Evolutionary conservation across 441 rosid species (phyloP), one percentile per base, ranked within the genome.

Genomic region (Populus hybrid): DNA sequence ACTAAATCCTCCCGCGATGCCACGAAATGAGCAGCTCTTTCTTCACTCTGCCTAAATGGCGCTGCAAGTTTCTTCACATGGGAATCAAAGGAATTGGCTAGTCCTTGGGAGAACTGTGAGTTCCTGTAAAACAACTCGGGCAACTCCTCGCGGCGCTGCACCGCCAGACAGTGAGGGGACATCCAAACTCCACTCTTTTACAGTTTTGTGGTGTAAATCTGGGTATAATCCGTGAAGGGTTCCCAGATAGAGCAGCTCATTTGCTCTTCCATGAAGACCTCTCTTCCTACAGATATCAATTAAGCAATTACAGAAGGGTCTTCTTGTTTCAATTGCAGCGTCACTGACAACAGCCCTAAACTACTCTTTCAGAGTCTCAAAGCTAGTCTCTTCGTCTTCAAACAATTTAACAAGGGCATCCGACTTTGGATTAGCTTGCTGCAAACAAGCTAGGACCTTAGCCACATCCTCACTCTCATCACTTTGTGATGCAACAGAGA

Each of bases 281-380:
- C 81, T 89, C 35, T 78, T 88, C 72, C 94, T 81, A 72, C 94
- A 93, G 70, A 92, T 87, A 81, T 95, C 98, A 26, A 95, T 91
- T 86, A 95, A 89, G 84, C 98, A 95, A 80, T 93, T 95, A 75
- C 97, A 92, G 79, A 92, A 89, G 20, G 97, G 97, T 78, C 94
- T 88, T 82, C 98, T 86, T 40, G 97, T 89, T 61, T 91, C 97
- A 10, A 87, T 91, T 73, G 83, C 82, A 4, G 92, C 84, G 82
- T 84, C 82, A 36, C 88, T 83, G 64, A 91, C 87, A 66, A 93
- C 81, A 72, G 74, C 65, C 82, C 79, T 90, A 71, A 92, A 95
- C 88, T 91, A 91, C 75, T 87, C 91, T 76, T 90, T 88, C 0
- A 92, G 67, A 1, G 79, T 83, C 77, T 88, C 92, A 32, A 91